Base-by-base conservation (phyloP, 139 green algal genomes). In the Marvania coccoides region DNA sequence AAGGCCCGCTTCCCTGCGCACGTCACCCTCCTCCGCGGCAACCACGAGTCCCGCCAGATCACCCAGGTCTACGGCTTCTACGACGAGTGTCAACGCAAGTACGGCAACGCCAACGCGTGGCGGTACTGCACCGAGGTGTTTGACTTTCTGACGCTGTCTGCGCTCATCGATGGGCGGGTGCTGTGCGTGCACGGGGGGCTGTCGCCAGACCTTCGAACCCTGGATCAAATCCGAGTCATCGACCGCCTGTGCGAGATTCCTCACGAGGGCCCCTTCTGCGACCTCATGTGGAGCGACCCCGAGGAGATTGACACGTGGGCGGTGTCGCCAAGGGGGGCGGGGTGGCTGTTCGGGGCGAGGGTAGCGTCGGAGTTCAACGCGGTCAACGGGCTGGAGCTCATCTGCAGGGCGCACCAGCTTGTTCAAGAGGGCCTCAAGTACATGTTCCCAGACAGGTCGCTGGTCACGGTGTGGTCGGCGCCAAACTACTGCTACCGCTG, bases 1-100 rank as follows among this genome's bases (percentile, higher is more conserved):
- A 99, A 96, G 74, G 90, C 92, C 2, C 80, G 89, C 7, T 96
- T 92, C 58, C 94, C 94, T 2, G 88, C 93, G 26, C 74, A 92
- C 63, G 93, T 99, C 51, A 99, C 94, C 4, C 72, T 99, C 51
- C 91, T 99, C 42, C 78, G 94, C 39, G 94, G 94, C 39, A 99
- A 99, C 76, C 94, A 99, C 61, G 94, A 99, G 66, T 90, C 76
- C 61, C 69, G 94, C 8, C 94, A 99, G 77, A 99, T 99, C 70
- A 99, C 94, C n/a, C 94, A 99, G 85, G 90, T 88, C 40, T 99
- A 99, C 72, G 94, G 94, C 29, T 99, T 99, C 69, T 99, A 97
- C 71, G 94, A 99, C 47, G 94, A 99, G 73, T 99, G 94, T 72
- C 80, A 98, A 54, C 79, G 94, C 15, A 99, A 99, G 79, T 99